Base-by-base conservation (phyloP, 2,329 filamentous ascomycete species). In the Colletotrichum sp. region DNA sequence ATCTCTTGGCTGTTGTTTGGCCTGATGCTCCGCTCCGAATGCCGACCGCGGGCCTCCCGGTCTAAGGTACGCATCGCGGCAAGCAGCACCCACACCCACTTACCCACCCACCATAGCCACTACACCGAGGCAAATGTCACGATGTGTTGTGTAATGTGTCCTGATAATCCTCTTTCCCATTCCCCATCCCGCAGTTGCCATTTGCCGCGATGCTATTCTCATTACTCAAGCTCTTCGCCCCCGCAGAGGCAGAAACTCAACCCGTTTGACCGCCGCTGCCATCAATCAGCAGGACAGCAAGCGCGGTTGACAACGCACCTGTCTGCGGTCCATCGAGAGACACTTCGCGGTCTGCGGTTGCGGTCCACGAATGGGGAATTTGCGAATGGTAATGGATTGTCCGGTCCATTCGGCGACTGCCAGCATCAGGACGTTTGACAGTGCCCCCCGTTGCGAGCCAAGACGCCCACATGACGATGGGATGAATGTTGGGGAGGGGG, bases 331-430 rank as follows among this genome's bases (percentile, higher is more conserved):
- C 68, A 49, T 49, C 44, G 44, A 21, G 44, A 49, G 44, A 49
- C 44, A 49, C n/a, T 13, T 49, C 44, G 44, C 44, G 44, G 44
- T 49, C 44, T 49, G 44, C 44, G 18, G 44, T 21, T 21, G n/a
- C 62, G 57, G 64, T 68, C 76, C 76, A 76, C 76, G 76, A 77
- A 77, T 76, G 68, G 75, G 52, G 59, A 59, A 26, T 77, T 77
- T 76, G 52, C 44, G 32, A 76, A 76, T 64, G 68, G 76, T 77
- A 77, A 77, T 77, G 68, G 52, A 67, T 72, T 67, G 34, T 55
- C 21, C 69, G 72, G 62, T 28, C 24, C 39, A 57, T 62, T 59
- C 62, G 72, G 68, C 39, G 13, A 44, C 55, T 21, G 67, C 16
- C 57, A 32, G 67, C 62, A 67, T 66, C 62, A 60, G 66, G 39